These are phyloP conservation scores for Panellus pusillus DNA, from an alignment of 768 basidiomycete species.

Conservation along the genomic window DNA sequence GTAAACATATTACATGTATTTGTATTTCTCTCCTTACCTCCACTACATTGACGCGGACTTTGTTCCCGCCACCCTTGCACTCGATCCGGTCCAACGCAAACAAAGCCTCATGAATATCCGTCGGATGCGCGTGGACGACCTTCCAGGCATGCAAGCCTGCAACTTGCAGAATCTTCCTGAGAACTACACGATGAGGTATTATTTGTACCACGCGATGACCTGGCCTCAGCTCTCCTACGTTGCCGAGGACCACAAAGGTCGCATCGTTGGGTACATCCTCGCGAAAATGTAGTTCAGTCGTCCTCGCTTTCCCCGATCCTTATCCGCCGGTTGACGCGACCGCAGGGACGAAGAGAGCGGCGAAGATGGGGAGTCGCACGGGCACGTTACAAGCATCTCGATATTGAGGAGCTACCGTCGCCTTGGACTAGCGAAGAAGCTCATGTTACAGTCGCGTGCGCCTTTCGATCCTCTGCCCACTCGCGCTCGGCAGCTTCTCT, in stretches of 20 bases:
- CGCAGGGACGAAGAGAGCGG: conserved; percentile 65
- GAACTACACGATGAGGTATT: conserved; percentile 86
- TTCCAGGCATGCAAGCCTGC: conserved; percentile 93
- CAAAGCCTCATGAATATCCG: conserved; percentile 46
- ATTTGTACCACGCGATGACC: conserved; percentile 90
- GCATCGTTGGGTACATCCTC: conserved; percentile 93
- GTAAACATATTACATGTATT: no score
- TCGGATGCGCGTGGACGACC: conserved; percentile 65
- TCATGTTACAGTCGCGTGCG: conserved; percentile 94
- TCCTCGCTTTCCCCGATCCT: conserved; percentile 23
- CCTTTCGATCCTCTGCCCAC: conserved; percentile 3
- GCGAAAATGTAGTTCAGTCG: conserved; percentile 75
- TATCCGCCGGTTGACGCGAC: background rate
- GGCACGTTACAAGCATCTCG: conserved; percentile 96
- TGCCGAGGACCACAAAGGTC: conserved; percentile 86
- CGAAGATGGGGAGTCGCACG: conserved; percentile 72
- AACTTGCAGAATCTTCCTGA: conserved; percentile 95
- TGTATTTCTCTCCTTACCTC: no score
- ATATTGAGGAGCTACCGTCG: conserved; percentile 89
- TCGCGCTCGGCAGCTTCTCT: background rate
- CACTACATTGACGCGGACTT: no score
- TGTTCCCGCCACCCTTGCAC: background rate
- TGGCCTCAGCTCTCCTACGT: conserved; percentile 96
- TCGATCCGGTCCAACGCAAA: background rate
- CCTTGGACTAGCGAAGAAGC: conserved; percentile 89